Evolutionary conservation across 495 filamentous ascomycete genomes (phyloP).

Genomic region (Aspergillus mulundensis): DNA sequence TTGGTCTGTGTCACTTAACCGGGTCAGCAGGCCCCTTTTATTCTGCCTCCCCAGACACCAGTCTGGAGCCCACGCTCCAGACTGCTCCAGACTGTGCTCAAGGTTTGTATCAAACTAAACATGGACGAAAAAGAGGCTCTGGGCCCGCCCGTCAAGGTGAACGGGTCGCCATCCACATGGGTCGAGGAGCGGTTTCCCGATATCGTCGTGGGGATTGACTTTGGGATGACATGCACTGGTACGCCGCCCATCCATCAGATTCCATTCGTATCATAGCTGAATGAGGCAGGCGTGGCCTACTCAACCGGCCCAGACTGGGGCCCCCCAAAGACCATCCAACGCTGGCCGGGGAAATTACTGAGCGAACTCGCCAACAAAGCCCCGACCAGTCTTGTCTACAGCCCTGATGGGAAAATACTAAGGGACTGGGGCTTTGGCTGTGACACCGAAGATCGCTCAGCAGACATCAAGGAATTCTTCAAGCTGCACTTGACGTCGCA

Average conservation of each 20-base stretch:
- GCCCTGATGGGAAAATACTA: conserved; percentile 30
- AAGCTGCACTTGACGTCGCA: conserved; percentile 55
- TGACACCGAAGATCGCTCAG: conserved; percentile 39
- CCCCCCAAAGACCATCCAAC: conserved; percentile 52
- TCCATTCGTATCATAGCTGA: no score
- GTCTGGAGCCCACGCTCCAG: no score
- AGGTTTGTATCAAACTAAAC: no score
- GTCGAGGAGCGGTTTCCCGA: conserved; percentile 37
- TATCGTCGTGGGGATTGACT: conserved; percentile 57
- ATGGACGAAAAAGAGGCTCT: no score
- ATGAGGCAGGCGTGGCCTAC: conserved; percentile 57
- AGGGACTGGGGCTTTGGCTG: conserved; percentile 57
- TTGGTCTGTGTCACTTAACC: no score
- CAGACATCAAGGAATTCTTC: conserved; percentile 52
- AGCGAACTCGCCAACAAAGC: conserved; percentile 58
- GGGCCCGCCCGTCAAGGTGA: no score
- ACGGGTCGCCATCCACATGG: no score
- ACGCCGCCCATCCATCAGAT: no score
- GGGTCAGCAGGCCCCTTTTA: no score
- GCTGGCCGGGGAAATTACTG: conserved; percentile 54
- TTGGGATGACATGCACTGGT: conserved; percentile 60
- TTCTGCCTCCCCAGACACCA: no score
- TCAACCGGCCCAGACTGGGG: conserved; percentile 39
- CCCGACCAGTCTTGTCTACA: conserved; percentile 52
- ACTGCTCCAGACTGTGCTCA: no score